These are phyloP conservation scores for Metschnikowia continentalis DNA, from an alignment of 805 yeast genomes.

Conservation along the genomic window DNA sequence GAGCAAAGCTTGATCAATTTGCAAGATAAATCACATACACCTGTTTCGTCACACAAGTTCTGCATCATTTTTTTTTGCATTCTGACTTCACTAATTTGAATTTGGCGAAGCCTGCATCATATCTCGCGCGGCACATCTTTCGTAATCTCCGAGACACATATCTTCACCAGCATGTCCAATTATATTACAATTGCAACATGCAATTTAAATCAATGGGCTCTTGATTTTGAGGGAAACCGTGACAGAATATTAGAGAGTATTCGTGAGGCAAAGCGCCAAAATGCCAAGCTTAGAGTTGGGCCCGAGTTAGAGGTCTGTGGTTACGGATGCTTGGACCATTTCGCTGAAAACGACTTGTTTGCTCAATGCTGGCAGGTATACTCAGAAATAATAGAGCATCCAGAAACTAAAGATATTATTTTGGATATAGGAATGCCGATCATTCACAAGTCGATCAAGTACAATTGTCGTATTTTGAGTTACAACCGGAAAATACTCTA, in stretches of 20 bases:
- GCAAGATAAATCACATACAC: not conserved
- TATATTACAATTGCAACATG: conserved; percentile 89
- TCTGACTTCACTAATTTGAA: not conserved
- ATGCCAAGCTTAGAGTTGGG: conserved; percentile 87
- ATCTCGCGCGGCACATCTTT: not conserved
- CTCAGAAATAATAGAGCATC: conserved; percentile 63
- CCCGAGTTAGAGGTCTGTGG: conserved; percentile 96
- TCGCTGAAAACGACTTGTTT: conserved; percentile 82
- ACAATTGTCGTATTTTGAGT: conserved; percentile 86
- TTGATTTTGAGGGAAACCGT: conserved; percentile 95
- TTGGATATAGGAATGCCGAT: conserved; percentile 96
- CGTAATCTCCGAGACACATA: not conserved
- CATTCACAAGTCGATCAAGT: conserved; percentile 78
- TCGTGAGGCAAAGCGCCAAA: conserved; percentile 62
- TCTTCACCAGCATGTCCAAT: conserved; percentile 60
- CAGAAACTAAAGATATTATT: conserved; percentile 70
- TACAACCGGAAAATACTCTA: conserved; percentile 73
- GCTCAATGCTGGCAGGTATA: conserved; percentile 95
- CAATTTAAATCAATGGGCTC: conserved; percentile 96
- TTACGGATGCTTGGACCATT: conserved; percentile 93
- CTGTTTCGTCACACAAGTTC: not conserved
- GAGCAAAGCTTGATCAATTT: not conserved
- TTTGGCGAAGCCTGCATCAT: not conserved
- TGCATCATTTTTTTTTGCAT: not conserved
- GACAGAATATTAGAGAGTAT: conserved; percentile 86